phyloP scores from a whole-genome alignment of 345 rosid genomes.

The Melaleuca alternifolia region DNA sequence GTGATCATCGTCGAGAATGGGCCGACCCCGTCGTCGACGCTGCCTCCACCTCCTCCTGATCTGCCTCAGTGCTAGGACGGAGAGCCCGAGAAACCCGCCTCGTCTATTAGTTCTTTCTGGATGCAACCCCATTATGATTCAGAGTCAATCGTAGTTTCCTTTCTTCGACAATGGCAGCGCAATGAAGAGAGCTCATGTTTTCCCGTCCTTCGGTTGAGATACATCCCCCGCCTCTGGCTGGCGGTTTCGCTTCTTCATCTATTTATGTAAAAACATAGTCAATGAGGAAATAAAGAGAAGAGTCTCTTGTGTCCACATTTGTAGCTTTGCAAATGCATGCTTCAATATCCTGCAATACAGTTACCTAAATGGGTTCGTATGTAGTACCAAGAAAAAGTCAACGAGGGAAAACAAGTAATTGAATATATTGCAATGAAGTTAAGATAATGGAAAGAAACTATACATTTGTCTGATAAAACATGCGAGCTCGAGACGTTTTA shows the following conservation, averaged over 20 bases:
- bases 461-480: not conserved
- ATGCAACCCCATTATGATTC: not conserved
- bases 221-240: not conserved
- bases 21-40: not conserved
- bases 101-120: not conserved
- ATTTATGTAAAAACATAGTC: not conserved
- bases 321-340: not conserved
- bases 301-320: not conserved
- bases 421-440: not conserved
- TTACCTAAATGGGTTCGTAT: not conserved
- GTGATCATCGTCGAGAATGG: constrained; percentile 3
- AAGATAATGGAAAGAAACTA: not conserved
- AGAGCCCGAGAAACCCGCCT: not conserved
- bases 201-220: not conserved
- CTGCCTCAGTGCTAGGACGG: constrained; percentile 1
- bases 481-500: not conserved
- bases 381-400: not conserved
- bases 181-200: not conserved
- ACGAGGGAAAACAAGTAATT: not conserved
- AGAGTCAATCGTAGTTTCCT: not conserved
- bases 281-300: not conserved
- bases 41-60: constrained; percentile 9
- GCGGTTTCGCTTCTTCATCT: not conserved
- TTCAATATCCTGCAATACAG: not conserved
- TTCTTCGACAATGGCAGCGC: not conserved